Evolutionary conservation across 2,329 filamentous ascomycete species (phyloP), one percentile per base, ranked within the genome.

Genomic region (Paecilomyces formosus): DNA sequence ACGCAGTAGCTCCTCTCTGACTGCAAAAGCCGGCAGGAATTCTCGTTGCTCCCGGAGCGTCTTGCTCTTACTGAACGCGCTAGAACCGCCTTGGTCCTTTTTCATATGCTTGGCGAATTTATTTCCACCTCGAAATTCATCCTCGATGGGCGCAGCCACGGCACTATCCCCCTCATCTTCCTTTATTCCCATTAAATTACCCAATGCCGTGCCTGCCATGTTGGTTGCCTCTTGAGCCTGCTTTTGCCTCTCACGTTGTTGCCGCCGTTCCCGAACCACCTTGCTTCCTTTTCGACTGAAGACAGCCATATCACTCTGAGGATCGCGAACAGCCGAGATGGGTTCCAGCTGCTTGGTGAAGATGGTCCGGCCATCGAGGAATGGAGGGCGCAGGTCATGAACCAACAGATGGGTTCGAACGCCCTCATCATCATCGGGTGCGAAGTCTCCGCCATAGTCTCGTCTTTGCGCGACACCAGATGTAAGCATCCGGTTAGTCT

Each of bases 291-390:
- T 97, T 51, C 93, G 85, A 76, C 92, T 96, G 67, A 97, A 97
- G 1, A 99, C 92, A 1, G 94, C 94, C 94, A 99, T 96, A 70
- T 99, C 94, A 70, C 95, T 99, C 74, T 97, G 93, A 26, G 89
- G 87, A 72, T 99, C 94, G 56, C 89, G 85, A 13, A 99, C 90
- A 0, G 94, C 95, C 0, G 93, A 91, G 0, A 99, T 89, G 0
- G 94, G 95, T 60, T 99, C 94, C 22, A 97, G 74, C 73, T 99
- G 95, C 74, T 97, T 97, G 3, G 94, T 99, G 72, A 99, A 99
- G 58, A 99, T 89, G 21, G 88, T 97, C 66, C 92, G 87, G 24
- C 94, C 94, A 75, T 99, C 93, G 54, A 99, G 78, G 69, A 99
- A 99, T 0, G 94, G 95, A 9, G 94, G 94, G 63, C 90, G 89